These are phyloP conservation scores for Berberis vulgaris DNA, from an alignment of 164 flowering plant genomes.

Conservation along the genomic window DNA sequence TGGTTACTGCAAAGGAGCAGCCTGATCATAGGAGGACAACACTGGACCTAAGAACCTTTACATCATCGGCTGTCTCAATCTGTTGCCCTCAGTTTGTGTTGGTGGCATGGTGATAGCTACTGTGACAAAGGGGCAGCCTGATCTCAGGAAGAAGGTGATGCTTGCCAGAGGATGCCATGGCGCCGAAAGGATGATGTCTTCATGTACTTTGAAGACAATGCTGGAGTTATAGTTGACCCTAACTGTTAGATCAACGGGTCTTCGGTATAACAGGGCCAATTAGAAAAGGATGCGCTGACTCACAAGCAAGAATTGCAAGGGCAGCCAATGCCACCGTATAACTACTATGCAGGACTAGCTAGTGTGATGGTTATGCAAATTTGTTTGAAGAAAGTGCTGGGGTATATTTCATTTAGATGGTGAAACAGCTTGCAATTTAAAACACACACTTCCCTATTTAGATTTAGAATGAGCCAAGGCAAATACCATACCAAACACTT, in stretches of 20 bases:
- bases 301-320: constrained; percentile 1
- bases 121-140: constrained; percentile 9
- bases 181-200: constrained; percentile 11
- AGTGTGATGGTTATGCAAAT: no score
- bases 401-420: no score
- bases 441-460: no score
- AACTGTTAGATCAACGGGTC: constrained; percentile 1
- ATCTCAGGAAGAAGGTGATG: constrained; percentile 14
- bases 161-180: constrained; percentile 11
- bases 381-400: no score
- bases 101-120: constrained; percentile 10
- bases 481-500: no score
- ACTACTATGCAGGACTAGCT: no score
- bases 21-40: constrained; percentile 12
- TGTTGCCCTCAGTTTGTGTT: constrained; percentile 10
- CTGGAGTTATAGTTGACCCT: constrained; percentile 1
- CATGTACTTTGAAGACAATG: constrained; percentile 11
- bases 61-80: constrained; percentile 9
- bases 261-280: constrained; percentile 1
- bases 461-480: no score
- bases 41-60: constrained; percentile 8
- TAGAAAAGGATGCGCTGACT: constrained; percentile 4
- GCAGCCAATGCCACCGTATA: background rate
- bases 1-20: constrained; percentile 6
- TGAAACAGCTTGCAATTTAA: no score